These are phyloP conservation scores for Aspergillus tamarii DNA, from an alignment of 2,329 filamentous ascomycete species.

Conservation along the genomic window DNA sequence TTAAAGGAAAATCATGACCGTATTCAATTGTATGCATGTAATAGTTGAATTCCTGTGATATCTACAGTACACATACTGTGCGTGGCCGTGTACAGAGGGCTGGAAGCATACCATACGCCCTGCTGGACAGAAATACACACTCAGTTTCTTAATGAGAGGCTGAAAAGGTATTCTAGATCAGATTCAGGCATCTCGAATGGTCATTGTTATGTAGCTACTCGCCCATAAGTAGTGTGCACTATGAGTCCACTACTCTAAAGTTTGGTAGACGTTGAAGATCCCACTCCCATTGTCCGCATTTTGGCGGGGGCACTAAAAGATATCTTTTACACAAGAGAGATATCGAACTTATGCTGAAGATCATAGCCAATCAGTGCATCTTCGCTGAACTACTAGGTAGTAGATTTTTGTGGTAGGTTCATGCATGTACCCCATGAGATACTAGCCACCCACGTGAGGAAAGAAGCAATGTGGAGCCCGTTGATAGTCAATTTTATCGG, in stretches of 20 bases:
- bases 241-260: neutral
- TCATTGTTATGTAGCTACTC: neutral
- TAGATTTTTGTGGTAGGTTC: neutral
- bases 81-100: neutral
- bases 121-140: neutral
- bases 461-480: constrained; percentile 6
- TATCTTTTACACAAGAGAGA: neutral
- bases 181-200: neutral
- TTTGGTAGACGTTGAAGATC: neutral
- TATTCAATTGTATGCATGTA: neutral
- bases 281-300: neutral
- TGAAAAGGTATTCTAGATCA: neutral
- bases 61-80: neutral
- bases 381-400: neutral
- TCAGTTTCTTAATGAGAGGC: neutral
- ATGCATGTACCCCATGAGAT: neutral
- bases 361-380: neutral
- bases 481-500: constrained; percentile 4
- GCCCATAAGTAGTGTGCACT: neutral
- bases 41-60: neutral
- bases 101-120: neutral
- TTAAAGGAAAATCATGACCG: neutral
- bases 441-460: constrained; percentile 6
- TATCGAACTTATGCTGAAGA: neutral
- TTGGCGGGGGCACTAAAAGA: neutral